Evolutionary conservation across 345 rosid species (phyloP).

Genomic region (Trapa incisa): DNA sequence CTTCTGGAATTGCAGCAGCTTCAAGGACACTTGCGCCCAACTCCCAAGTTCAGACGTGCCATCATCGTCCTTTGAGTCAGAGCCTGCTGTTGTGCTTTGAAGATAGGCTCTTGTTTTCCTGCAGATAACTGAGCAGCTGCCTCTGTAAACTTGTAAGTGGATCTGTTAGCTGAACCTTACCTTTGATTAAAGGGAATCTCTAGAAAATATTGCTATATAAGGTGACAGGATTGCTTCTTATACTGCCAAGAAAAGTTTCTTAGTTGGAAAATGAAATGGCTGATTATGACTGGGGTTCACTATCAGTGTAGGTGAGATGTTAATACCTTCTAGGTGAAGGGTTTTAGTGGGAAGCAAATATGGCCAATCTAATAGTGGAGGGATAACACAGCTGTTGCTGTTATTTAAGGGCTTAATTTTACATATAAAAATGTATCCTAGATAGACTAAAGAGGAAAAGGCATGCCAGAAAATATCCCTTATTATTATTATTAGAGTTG

Average conservation of each 20-base stretch:
- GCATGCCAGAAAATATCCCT: too few relatives aligned
- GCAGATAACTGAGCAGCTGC: background rate
- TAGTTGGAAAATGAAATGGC: background rate
- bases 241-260: background rate
- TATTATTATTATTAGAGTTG: too few relatives aligned
- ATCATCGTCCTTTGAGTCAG: background rate
- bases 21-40: background rate
- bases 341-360: too few relatives aligned
- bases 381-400: too few relatives aligned
- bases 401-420: too few relatives aligned
- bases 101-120: background rate
- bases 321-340: background rate
- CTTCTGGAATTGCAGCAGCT: background rate
- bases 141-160: background rate
- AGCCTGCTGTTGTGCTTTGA: background rate
- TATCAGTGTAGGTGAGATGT: background rate
- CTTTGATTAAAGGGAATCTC: slow-evolving; percentile 9
- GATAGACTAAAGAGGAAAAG: too few relatives aligned
- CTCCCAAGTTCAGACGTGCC: background rate
- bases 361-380: too few relatives aligned
- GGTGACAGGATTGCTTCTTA: background rate
- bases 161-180: background rate
- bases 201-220: background rate
- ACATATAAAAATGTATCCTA: too few relatives aligned
- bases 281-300: background rate